Evolutionary conservation across 192 early-diverging fungal species (phyloP).

Genomic region (Entophlyctis helioformis): DNA sequence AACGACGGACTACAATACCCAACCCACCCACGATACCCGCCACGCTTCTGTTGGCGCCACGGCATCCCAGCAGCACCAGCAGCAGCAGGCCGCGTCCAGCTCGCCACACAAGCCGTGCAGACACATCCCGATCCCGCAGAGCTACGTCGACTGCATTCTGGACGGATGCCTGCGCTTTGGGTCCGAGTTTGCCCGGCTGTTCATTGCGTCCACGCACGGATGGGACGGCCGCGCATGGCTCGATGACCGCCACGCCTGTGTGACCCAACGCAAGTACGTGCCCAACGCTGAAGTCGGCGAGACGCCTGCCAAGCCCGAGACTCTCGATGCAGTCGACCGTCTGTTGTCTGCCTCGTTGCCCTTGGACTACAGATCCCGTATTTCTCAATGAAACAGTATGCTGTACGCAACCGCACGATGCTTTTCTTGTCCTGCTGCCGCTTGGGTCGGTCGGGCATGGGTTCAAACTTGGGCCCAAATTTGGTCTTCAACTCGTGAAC

Average conservation of each 20-base stretch:
- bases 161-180: slow-evolving; percentile 20
- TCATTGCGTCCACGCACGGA: slow-evolving; percentile 23
- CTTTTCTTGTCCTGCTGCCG: too few species aligned
- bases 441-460: too few species aligned
- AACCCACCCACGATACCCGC: not conserved
- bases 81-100: not conserved
- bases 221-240: slow-evolving; percentile 25
- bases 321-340: not conserved
- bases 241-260: slow-evolving; percentile 24
- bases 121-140: slow-evolving; percentile 29
- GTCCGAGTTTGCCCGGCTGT: slow-evolving; percentile 22
- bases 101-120: slow-evolving; percentile 7
- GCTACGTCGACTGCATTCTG: slow-evolving; percentile 34
- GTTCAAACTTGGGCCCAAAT: too few species aligned
- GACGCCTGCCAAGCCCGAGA: not conserved
- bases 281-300: slow-evolving; percentile 12
- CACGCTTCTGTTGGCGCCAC: slow-evolving; percentile 2
- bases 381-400: too few species aligned
- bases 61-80: not conserved
- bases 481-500: too few species aligned
- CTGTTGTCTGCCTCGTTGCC: too few species aligned
- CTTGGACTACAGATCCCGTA: too few species aligned
- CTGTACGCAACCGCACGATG: too few species aligned
- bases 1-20: too few species aligned
- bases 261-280: slow-evolving; percentile 17